Conservation (phyloP, 1,139 yeast genomes). For the Pneumocystis wakefieldiae region DNA sequence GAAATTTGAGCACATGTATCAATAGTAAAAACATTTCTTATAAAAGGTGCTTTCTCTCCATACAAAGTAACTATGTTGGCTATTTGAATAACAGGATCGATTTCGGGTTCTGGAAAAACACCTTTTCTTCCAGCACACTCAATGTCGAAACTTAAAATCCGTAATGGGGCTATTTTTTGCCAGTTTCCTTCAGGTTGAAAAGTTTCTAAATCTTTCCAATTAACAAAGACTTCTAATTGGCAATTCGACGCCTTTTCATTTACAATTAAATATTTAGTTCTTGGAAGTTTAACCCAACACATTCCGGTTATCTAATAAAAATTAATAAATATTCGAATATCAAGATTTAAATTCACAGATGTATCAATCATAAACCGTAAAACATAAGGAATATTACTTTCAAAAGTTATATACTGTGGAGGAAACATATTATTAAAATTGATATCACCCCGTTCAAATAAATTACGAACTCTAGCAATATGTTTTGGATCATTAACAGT, state of each 20-base stretch:
- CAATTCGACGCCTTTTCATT: conserved; percentile 48
- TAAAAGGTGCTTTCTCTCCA: conserved; percentile 77
- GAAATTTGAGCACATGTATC: conserved; percentile 84
- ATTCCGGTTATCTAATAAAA: conserved; percentile 48
- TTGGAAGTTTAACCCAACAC: conserved; percentile 93
- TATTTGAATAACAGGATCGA: conserved; percentile 90
- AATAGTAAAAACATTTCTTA: conserved; percentile 87
- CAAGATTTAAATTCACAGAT: conserved; percentile 29
- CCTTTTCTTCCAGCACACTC: conserved; percentile 99
- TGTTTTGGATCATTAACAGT: conserved; percentile 49
- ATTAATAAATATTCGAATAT: not conserved
- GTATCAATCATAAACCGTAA: conserved; percentile 86
- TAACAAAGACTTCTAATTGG: conserved; percentile 66
- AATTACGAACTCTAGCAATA: conserved; percentile 53
- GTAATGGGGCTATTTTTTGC: conserved; percentile 83
- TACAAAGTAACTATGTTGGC: conserved; percentile 81
- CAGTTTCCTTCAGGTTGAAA: conserved; percentile 90
- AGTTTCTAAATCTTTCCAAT: conserved; percentile 53
- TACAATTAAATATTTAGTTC: conserved; percentile 45
- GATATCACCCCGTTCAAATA: conserved; percentile 76
- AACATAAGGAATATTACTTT: conserved; percentile 64
- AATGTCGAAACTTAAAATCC: conserved; percentile 87
- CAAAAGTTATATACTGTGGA: conserved; percentile 54
- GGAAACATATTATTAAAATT: conserved; percentile 31
- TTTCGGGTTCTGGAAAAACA: conserved; percentile 84